Evolutionary conservation across 441 rosid genomes (phyloP).

Genomic region (Croton laevigatus): DNA sequence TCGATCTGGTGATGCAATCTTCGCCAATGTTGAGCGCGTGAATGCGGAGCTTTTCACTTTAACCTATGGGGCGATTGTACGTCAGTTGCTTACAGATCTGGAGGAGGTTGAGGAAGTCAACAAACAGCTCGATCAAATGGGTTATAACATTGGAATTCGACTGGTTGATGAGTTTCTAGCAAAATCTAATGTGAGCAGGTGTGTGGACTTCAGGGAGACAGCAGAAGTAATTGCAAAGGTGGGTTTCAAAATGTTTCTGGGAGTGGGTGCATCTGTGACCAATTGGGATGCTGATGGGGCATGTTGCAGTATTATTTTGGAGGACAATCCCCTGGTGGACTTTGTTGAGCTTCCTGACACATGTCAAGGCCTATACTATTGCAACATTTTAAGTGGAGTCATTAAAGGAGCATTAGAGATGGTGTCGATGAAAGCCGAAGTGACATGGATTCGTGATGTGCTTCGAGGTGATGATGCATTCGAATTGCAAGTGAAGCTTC

Average conservation of each 20-base stretch:
- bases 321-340: conserved; percentile 87
- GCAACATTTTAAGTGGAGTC: conserved; percentile 91
- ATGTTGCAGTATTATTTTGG: conserved; percentile 73
- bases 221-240: conserved; percentile 92
- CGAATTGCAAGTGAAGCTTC: conserved; percentile 81
- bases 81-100: conserved; percentile 87
- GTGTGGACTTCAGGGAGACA: conserved; percentile 91
- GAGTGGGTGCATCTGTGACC: conserved; percentile 75
- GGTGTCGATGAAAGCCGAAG: conserved; percentile 99
- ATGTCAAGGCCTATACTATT: conserved; percentile 85
- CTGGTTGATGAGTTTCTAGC: conserved; percentile 89
- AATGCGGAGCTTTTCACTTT: conserved; percentile 89
- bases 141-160: conserved; percentile 88
- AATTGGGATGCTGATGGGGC: conserved; percentile 93
- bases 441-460: conserved; percentile 76
- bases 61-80: conserved; percentile 89
- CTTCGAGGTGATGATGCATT: conserved; percentile 87
- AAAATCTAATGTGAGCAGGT: conserved; percentile 81
- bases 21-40: conserved; percentile 80
- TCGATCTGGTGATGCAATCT: conserved; percentile 87
- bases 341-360: conserved; percentile 90
- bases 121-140: conserved; percentile 99
- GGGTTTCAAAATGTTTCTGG: conserved; percentile 95
- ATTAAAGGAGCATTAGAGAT: conserved; percentile 90
- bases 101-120: conserved; percentile 97